Evolutionary conservation across 1,284 basidiomycete species (phyloP), one percentile per base, ranked within the genome.

Genomic region (Naganishia albida): DNA sequence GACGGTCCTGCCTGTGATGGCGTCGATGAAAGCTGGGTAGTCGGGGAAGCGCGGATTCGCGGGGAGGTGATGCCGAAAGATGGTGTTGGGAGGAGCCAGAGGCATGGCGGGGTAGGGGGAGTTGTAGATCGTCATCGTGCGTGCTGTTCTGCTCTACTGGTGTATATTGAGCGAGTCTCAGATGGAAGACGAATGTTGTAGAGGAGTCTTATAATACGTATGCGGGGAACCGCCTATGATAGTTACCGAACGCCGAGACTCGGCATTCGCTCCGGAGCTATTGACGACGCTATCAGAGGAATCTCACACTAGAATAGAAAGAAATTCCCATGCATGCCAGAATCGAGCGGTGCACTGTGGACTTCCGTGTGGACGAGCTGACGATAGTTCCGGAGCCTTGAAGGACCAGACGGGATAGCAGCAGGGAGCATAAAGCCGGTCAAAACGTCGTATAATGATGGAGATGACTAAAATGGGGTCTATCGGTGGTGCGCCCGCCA

Each of bases 1-100:
- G 34, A 91, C 69, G 2, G 81, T 80, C 0, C 82, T 78, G 0
- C 85, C 87, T 0, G 87, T 84, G 1, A 78, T 74, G 0, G 86
- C 86, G 69, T 91, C 89, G 60, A 90, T 82, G 75, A 86, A 89
- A 0, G 88, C 88, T 4, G 83, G 82, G 18, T 56, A 56, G 54
- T 56, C 63, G 3, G 63, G 63, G 38, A 64, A 64, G 2, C 57
- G 43, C 23, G 57, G 57, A 13, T 60, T 46, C 7, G 30, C 46
- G 6, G 57, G 57, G 2, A 60, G 46, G 48, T 60, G 57, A 46
- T 60, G 57, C 28, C 57, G 30, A 34, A 60, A 60, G 20, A 60
- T 60, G 34, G 57, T 60, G 44, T 60, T 60, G 46, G 46, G 57
- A 38, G 57, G 57, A 26, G 57, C 57, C 6, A 60, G 46, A 34